Base-by-base conservation (phyloP, 108 stramenopile genomes). In the Cyclotella atomus region DNA sequence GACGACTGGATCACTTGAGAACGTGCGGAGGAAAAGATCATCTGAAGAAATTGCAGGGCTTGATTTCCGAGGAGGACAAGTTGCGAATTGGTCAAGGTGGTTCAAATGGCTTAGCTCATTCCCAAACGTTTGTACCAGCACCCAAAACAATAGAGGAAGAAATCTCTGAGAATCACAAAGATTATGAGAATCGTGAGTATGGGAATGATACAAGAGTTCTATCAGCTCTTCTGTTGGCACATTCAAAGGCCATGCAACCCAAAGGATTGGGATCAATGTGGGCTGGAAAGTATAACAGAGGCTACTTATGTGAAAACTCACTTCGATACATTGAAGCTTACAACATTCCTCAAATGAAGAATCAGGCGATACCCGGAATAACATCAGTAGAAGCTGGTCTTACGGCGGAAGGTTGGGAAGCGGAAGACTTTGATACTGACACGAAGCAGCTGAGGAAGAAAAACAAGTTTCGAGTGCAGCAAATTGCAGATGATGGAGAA, bases 251-350 rank as follows among this genome's bases (percentile, higher is more conserved):
- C 3, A 76, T 88, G 65, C 84, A 87, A 23, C 71, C 76, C 24
- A 85, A 85, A 45, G 86, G 89, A 20, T 47, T 95, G n/a, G 93
- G 91, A 14, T 83, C 80, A n/a, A 87, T 91, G 70, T 95, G 93
- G 93, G 85, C 82, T 53, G 91, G 91, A 21, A 67, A 73, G 52
- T 84, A 83, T 27, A 95, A 92, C 44, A 47, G 83, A 61, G 93
- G 93, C 12, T 95, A 89, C 54, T 79, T 95, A 15, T 83, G 83
- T 60, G 88, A 86, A 24, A 88, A 89, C 62, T 91, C 91, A 3
- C 62, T 92, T 24, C 79, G 89, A n/a, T 73, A 83, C 47, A 76
- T 95, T 24, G 83, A 85, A 29, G 77, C 85, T 6, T 75, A 85
- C 24, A 75, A 83, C 24, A 73, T 72, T 56, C 93, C 93, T 16